Evolutionary conservation across 805 yeast species (phyloP), one percentile per base, ranked within the genome.

Genomic region (Candida parachauliodes): DNA sequence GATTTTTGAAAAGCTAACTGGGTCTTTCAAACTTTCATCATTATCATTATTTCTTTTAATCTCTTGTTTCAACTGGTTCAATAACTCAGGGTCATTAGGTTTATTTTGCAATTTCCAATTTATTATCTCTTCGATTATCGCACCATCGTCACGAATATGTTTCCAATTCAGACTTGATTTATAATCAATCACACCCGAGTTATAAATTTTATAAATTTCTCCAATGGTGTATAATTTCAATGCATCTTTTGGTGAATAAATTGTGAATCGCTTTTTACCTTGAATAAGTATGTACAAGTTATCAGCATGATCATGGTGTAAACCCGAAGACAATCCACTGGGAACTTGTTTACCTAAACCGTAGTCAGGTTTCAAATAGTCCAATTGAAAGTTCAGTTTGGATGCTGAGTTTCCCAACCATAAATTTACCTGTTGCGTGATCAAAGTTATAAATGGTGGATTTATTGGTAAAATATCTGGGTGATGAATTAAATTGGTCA

Each of bases 251-350:
- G 93, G 91, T 4, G 81, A 65, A 50, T 71, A 81, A 5, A 83
- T 48, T 0, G 89, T 82, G 54, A 83, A 83, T 42, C 88, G 54
- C 49, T 83, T 83, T 6, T 48, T 51, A 0, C 91, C 93, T 19
- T 68, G 58, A 1, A 77, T 51, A 1, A 83, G 74, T 4, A 83
- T 65, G 52, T 83, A 83, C 24, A 83, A 59, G 49, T 83, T 83
- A 51, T 83, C 89, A 1, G 89, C 86, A 57, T 83, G 89, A 53
- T 83, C 91, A 53, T 83, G 91, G 48, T 83, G 91, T 9, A 83
- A 59, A 0, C 91, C 91, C 1, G 88, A 80, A 0, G 88, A 80
- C 1, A 79, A 65, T 2, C 82, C 83, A 7, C 20, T 15, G 1
- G 87, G 83, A 1, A 81, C 57, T 16, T 60, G 60, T 49, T 76